A percentile compares a stretch with the other conserved stretches of the same genome.
Evolutionary conservation across 2,329 filamentous ascomycete genomes (phyloP).

Genomic region (Fusarium burgessii): DNA sequence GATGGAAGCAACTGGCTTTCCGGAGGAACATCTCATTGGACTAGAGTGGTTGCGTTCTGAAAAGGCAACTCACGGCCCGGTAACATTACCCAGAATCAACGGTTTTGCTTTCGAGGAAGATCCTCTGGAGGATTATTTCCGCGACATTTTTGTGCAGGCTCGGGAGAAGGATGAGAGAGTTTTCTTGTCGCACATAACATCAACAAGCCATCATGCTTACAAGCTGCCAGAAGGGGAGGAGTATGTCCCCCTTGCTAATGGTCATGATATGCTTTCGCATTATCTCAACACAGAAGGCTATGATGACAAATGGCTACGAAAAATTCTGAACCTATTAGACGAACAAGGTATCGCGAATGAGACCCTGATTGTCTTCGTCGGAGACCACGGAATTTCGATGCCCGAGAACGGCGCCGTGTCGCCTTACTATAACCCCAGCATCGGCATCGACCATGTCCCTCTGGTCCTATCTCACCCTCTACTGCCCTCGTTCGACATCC

Average conservation of each 20-base stretch:
- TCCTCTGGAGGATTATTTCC: conserved; percentile 49
- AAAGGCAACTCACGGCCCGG: conserved; percentile 47
- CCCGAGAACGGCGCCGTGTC: conserved; percentile 48
- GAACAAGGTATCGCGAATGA: conserved; percentile 51
- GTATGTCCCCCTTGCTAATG: conserved; percentile 44
- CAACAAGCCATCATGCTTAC: conserved; percentile 51
- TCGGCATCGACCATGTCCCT: conserved; percentile 49
- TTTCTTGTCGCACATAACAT: neutral
- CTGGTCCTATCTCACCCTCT: conserved; percentile 50
- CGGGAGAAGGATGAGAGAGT: conserved; percentile 48
- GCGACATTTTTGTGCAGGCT: conserved; percentile 48
- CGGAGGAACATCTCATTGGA: conserved; percentile 42
- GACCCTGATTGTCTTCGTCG: conserved; percentile 50
- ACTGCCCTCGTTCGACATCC: conserved; percentile 46
- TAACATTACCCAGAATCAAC: conserved; percentile 49
- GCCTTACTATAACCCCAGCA: conserved; percentile 50
- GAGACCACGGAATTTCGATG: conserved; percentile 51
- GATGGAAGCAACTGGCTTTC: conserved; percentile 47
- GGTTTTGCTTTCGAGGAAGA: conserved; percentile 52
- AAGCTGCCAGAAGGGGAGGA: conserved; percentile 46
- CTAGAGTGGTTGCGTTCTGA: conserved; percentile 49
- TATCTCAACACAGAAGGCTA: conserved; percentile 51
- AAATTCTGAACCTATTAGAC: conserved; percentile 48
- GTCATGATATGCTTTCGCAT: conserved; percentile 47
- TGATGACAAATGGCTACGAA: conserved; percentile 49